Percentiles rank a stretch among this genome's conserved stretches.
phyloP scores from a whole-genome alignment of 2,329 filamentous ascomycete species.

The Aureobasidium vineae region DNA sequence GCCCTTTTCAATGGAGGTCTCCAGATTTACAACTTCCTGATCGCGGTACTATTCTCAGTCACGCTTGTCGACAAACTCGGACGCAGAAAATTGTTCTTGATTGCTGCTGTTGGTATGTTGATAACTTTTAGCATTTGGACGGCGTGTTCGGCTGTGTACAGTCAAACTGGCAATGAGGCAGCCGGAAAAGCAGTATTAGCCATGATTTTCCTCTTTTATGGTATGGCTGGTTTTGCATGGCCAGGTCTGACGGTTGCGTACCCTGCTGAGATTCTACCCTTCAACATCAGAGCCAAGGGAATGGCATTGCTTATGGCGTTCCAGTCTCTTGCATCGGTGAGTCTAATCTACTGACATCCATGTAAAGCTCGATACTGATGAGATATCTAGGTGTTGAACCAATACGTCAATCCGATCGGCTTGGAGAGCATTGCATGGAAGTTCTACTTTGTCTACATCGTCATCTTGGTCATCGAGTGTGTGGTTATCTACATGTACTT shows the following conservation, averaged over 20 bases:
- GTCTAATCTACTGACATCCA: too few relatives aligned
- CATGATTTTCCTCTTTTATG: slow-evolving; percentile 38
- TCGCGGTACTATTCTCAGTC: slow-evolving; percentile 47
- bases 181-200: slow-evolving; percentile 37
- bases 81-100: slow-evolving; percentile 39
- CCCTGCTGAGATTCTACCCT: slow-evolving; percentile 48
- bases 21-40: slow-evolving; percentile 61
- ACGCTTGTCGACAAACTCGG: slow-evolving; percentile 41
- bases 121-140: slow-evolving; percentile 45
- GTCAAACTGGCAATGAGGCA: slow-evolving; percentile 31
- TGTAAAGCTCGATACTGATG: neutral
- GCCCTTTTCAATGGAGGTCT: slow-evolving; percentile 48
- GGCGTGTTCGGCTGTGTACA: slow-evolving; percentile 33
- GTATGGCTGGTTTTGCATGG: neutral
- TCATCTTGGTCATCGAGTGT: slow-evolving; percentile 37
- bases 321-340: neutral
- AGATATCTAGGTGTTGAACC: slow-evolving; percentile 21
- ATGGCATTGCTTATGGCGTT: slow-evolving; percentile 8
- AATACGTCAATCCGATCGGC: slow-evolving; percentile 39
- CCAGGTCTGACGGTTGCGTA: slow-evolving; percentile 46
- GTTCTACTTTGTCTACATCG: slow-evolving; percentile 37
- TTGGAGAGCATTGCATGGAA: slow-evolving; percentile 34
- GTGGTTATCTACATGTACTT: slow-evolving; percentile 39
- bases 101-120: slow-evolving; percentile 44
- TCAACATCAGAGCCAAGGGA: slow-evolving; percentile 48